Evolutionary conservation across 129 eudicot species (phyloP), one percentile per base, ranked within the genome.

Genomic region (Arctium lappa): DNA sequence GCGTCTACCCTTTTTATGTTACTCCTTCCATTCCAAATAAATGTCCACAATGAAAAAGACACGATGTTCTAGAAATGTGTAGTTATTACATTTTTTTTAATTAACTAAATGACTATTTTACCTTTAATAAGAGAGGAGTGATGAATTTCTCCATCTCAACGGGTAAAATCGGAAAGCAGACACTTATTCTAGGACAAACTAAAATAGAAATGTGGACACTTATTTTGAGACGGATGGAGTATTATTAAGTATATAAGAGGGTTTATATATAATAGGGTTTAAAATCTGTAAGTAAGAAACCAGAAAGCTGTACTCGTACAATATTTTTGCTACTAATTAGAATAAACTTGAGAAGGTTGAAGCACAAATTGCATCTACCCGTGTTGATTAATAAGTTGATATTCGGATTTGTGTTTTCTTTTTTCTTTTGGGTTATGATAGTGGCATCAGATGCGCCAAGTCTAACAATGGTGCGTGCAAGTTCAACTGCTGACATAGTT

Each of bases 401-500:
- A 75, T 32, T 7, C 65, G 37, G 50, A 44, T 8, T 44, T 44
- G 13, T 53, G 66, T 16, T 13, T n/a, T 34, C n/a, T 44, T 56
- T 62, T 71, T 81, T 62, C 2, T 38, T 16, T 34, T 62, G 74
- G 29, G 22, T 73, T 60, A 74, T 82, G 31, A 27, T 34, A 68
- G 85, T 68, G 40, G 76, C 46, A 8, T 69, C 81, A 34, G 91
- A 91, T 39, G 77, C 72, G 39, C 80, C 90, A 80, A 86, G 79
- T 84, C 27, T 84, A 44, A 2, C 79, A 30, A 79, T 86, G 78
- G 75, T 90, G 29, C 87, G 82, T 33, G 88, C 86, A 72, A 85
- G 85, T 86, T 91, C 98, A 68, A 81, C 80, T 29, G 85, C 82
- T 27, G 91, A 88, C 86, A 80, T 85, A 34, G 78, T 73, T 9